Percentiles rank a stretch among this genome's conserved stretches.
Conservation (phyloP, 2,329 filamentous ascomycete species). For the Pseudogymnoascus sp. region DNA sequence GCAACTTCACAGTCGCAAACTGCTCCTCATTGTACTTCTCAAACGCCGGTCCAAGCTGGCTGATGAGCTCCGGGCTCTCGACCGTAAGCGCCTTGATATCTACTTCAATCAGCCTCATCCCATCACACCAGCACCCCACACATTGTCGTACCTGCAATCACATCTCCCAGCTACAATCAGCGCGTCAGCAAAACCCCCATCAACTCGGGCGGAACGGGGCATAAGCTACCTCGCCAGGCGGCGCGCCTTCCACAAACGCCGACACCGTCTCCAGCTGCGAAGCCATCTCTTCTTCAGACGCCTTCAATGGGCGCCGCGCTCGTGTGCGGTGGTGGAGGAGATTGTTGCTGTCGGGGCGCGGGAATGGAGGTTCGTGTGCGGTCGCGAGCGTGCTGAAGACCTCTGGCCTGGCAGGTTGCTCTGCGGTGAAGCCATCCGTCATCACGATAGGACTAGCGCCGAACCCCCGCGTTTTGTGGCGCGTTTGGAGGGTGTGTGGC, state of each 20-base stretch:
- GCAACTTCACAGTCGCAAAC: constrained; percentile 80
- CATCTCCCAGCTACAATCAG: constrained; percentile 20
- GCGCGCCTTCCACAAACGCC: constrained; percentile 87
- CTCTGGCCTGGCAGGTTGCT: background rate
- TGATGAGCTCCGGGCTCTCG: constrained; percentile 58
- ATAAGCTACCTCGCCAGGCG: constrained; percentile 80
- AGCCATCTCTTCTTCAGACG: constrained; percentile 19
- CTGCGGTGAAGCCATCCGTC: background rate
- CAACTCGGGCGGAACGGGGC: background rate
- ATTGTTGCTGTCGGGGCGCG: background rate
- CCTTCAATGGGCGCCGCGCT: background rate
- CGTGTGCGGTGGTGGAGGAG: constrained; percentile 14
- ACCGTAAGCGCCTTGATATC: constrained; percentile 84
- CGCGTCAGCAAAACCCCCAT: background rate
- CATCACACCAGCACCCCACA: background rate
- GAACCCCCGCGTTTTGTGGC: constrained; percentile 7
- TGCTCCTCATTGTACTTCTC: constrained; percentile 96
- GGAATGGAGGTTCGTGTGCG: background rate
- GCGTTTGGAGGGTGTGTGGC: background rate
- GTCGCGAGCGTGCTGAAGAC: constrained; percentile 5
- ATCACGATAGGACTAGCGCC: constrained; percentile 5
- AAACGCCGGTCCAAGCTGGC: constrained; percentile 74
- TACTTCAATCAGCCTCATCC: constrained; percentile 31
- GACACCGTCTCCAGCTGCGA: constrained; percentile 55
- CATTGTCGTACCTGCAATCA: constrained; percentile 17